Base-by-base conservation (phyloP, 2,329 filamentous ascomycete genomes). In the Scedosporium apiospermum region DNA sequence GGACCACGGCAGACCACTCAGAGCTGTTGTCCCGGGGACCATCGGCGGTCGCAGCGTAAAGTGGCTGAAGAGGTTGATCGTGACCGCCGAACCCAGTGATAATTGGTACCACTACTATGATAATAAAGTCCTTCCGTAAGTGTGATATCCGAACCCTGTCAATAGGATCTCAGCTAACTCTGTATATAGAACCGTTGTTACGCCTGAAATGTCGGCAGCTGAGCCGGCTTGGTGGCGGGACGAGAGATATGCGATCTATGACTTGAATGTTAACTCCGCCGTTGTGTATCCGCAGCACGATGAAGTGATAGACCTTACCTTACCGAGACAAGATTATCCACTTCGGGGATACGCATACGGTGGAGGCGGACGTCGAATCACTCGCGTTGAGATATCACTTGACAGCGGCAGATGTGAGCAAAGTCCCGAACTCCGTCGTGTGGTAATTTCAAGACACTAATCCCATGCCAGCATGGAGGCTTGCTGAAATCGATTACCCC, bases 31-130 rank as follows among this genome's bases (percentile, higher is more conserved):
- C 3, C 93, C 93, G 0, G 93, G 93, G 0, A 91, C 96, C 73
- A 96, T 97, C 65, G 93, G 93, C 41, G 93, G 92, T 0, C 83
- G 93, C 65, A 96, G 91, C 72, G 92, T 97, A 38, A 97, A 97
- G 74, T 97, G 93, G 93, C 72, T 97, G 64, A 93, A 88, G 76
- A 87, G 81, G 66, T 82, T 97, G 64, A 88, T 92, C 53, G 74
- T 97, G 60, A 93, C 91, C 0, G 83, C 87, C 9, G 78, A 81
- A 26, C 91, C 92, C 0, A 96, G 91, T 70, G 88, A 93, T 65
- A 96, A 96, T 70, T 96, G 91, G 91, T 96, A 96, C 69, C 93
- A 97, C 73, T 91, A 96, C 65, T 93, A 95, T 73, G 93, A 97
- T 72, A 97, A 97, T 71, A 81, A 91, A 64, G 91, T 97, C 1